phyloP scores from a whole-genome alignment of 805 yeast genomes.

The Pichia sporocuriosa region DNA sequence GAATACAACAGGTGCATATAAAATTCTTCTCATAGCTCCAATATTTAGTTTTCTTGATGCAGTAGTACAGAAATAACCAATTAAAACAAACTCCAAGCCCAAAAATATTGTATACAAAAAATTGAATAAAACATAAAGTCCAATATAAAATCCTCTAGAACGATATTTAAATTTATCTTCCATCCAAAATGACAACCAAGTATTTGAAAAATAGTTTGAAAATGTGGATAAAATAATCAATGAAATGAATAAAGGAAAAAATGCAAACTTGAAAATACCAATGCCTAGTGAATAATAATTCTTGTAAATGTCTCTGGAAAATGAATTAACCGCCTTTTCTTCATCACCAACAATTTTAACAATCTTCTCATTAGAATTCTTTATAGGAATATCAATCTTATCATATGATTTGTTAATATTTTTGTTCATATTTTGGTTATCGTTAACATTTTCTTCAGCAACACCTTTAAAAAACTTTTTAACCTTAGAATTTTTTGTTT shows the following conservation, averaged over 20 bases:
- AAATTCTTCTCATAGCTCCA: constrained; percentile 38
- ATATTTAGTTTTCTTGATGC: constrained; percentile 56
- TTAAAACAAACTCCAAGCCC: constrained; percentile 35
- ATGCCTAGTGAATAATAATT: constrained; percentile 49
- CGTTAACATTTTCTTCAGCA: constrained; percentile 18
- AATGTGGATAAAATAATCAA: constrained; percentile 36
- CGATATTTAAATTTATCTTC: constrained; percentile 41
- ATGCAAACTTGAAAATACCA: constrained; percentile 35
- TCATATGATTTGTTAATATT: constrained; percentile 13
- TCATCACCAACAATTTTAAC: constrained; percentile 42
- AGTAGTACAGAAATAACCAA: constrained; percentile 44
- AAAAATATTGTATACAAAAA: constrained; percentile 41
- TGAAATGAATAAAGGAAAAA: constrained; percentile 24
- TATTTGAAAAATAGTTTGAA: constrained; percentile 52
- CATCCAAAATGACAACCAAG: constrained; percentile 84
- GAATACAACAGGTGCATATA: constrained; percentile 76
- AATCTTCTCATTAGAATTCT: constrained; percentile 1
- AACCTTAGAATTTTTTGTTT: constrained; percentile 31
- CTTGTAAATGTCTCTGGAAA: constrained; percentile 41
- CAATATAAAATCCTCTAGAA: constrained; percentile 58
- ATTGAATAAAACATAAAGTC: constrained; percentile 59
- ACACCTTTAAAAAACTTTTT: constrained; percentile 31
- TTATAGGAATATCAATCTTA: constrained; percentile 12
- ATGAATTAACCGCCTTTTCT: constrained; percentile 51
- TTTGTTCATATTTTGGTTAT: constrained; percentile 4